Conservation (phyloP, 2,329 filamentous ascomycete species). For the Scytalidium lignicola region DNA sequence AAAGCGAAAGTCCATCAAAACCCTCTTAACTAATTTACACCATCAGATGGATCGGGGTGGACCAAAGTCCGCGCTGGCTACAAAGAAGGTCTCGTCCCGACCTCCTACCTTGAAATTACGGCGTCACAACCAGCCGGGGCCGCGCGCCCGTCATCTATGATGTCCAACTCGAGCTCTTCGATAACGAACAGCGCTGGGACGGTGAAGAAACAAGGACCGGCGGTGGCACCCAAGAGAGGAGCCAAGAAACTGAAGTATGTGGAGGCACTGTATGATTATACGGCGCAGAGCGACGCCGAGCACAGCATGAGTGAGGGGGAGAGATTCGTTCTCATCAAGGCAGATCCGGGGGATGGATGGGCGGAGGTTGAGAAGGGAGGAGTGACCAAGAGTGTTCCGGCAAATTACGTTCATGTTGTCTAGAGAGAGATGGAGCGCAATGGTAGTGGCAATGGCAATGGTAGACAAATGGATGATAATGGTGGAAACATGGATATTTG, state of each 20-base stretch:
- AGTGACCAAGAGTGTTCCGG: slow-evolving; percentile 80
- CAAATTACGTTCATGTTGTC: slow-evolving; percentile 74
- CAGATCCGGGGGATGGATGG: slow-evolving; percentile 92
- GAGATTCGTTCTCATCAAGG: slow-evolving; percentile 80
- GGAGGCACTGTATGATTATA: slow-evolving; percentile 88
- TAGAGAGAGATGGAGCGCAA: slow-evolving; percentile 2
- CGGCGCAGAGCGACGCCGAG: slow-evolving; percentile 78
- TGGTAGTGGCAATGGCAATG: not conserved
- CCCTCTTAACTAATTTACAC: slow-evolving; percentile 24
- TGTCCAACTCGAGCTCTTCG: slow-evolving; percentile 68
- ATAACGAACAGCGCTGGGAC: slow-evolving; percentile 34
- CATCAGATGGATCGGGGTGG: slow-evolving; percentile 84
- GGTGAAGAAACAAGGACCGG: slow-evolving; percentile 38
- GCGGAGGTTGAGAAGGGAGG: slow-evolving; percentile 93
- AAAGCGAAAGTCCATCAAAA: slow-evolving; percentile 10
- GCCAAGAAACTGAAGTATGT: slow-evolving; percentile 94
- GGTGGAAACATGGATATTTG: no score
- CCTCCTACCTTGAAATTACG: slow-evolving; percentile 73
- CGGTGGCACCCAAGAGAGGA: slow-evolving; percentile 82
- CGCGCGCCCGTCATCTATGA: slow-evolving; percentile 64
- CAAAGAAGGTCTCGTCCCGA: slow-evolving; percentile 80
- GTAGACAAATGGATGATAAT: not conserved
- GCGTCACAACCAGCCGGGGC: slow-evolving; percentile 33
- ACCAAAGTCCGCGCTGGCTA: slow-evolving; percentile 71
- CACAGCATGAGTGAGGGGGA: slow-evolving; percentile 90